These are phyloP conservation scores for Aspergillus saccharolyticus DNA, from an alignment of 495 filamentous ascomycete genomes.

Conservation along the genomic window DNA sequence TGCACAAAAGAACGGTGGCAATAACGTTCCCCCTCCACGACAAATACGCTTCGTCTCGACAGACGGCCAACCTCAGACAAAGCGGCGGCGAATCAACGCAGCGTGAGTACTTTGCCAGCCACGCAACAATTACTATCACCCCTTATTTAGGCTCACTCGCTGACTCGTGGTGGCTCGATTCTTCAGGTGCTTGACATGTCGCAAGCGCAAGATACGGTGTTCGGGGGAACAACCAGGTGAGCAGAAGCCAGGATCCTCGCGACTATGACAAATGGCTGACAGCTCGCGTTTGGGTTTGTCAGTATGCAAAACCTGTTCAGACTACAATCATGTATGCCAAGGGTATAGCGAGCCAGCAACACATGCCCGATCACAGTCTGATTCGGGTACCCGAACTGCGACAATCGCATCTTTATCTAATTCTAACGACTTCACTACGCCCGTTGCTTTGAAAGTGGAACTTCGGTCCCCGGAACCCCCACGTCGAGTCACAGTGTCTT, in stretches of 20 bases:
- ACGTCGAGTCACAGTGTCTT: constrained; percentile 9
- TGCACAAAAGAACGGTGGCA: constrained; percentile 40
- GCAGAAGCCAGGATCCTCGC: neutral
- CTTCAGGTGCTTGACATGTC: constrained; percentile 67
- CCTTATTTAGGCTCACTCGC: constrained; percentile 9
- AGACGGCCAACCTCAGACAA: constrained; percentile 75
- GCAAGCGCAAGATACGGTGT: constrained; percentile 79
- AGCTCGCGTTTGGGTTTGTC: neutral
- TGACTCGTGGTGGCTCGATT: neutral
- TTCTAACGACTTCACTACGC: constrained; percentile 19
- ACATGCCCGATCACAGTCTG: constrained; percentile 41
- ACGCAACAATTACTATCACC: constrained; percentile 12
- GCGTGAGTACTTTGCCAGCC: constrained; percentile 49
- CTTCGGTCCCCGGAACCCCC: constrained; percentile 29
- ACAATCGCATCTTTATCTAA: constrained; percentile 18
- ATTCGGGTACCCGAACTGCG: constrained; percentile 27
- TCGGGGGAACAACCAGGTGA: constrained; percentile 66
- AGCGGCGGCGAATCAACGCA: constrained; percentile 74
- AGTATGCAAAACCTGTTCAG: constrained; percentile 67
- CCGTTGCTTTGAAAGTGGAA: constrained; percentile 19
- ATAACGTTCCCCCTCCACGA: constrained; percentile 34
- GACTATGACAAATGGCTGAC: neutral
- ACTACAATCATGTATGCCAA: constrained; percentile 66
- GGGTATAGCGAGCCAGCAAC: constrained; percentile 71
- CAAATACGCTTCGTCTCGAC: constrained; percentile 76